Evolutionary conservation across 2,329 filamentous ascomycete genomes (phyloP), one percentile per base, ranked within the genome.

Genomic region (Talaromyces amestolkiae): DNA sequence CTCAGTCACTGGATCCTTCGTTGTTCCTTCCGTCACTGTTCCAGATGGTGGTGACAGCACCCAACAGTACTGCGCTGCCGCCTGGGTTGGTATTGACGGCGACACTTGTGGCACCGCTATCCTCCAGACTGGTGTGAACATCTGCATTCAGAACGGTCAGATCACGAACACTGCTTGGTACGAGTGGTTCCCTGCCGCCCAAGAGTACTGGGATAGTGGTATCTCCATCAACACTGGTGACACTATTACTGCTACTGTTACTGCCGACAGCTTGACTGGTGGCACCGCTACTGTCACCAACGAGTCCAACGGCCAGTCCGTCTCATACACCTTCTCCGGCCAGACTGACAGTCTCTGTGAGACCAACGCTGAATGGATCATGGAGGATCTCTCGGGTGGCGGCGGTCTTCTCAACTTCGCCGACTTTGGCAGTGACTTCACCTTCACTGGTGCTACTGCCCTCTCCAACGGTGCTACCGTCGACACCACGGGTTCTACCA

Each of bases 311-410:
- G 85, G 85, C 60, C 72, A 84, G 71, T 79, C 71, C 3, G 85
- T 84, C 37, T 80, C 79, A 13, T 82, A 88, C 75, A 80, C 76
- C 3, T 82, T 88, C 74, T 77, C 70, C 49, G 78, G 49, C 17
- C 54, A 61, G 47, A 58, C 53, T 17, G 35, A 71, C n/a, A 76
- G 72, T 2, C 80, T 87, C 22, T 84, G 82, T 70, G 79, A 85
- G 71, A 81, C 82, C 69, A 87, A 87, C 67, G 86, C 85, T 15
- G 86, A 88, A 72, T 88, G 86, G 85, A 87, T 88, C 70, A 85
- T 88, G n/a, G 86, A 88, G 76, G 84, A 85, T 67, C 85, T 83
- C 67, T 73, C 79, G 67, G 68, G 72, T 3, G 74, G 76, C 49
- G 67, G 68, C 45, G 68, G 70, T 1, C 76, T 82, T 60, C 80